phyloP scores from a whole-genome alignment of 768 basidiomycete genomes.

The Lentinula edodes region DNA sequence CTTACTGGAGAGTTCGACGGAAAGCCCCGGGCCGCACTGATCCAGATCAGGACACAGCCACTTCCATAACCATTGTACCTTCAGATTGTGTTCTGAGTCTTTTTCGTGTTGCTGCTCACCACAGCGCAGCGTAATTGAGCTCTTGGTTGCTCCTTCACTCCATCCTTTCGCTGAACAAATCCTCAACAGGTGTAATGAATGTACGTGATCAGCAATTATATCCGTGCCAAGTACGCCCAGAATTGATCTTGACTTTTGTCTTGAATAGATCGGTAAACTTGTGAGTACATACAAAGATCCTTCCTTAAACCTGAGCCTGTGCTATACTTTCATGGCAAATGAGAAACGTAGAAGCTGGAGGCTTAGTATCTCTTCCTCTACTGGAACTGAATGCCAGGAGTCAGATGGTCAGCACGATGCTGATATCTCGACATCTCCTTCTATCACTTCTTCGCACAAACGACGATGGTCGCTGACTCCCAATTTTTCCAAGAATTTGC shows the following conservation, averaged over 20 bases:
- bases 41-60: background rate
- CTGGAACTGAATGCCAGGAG: background rate
- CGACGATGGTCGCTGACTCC: conserved; percentile 3
- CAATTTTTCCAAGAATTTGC: background rate
- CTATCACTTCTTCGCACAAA: background rate
- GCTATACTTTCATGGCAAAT: background rate
- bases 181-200: background rate
- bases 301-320: background rate
- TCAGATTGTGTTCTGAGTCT: background rate
- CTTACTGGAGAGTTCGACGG: background rate
- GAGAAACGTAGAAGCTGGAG: conserved; percentile 3
- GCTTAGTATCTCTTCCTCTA: conserved; percentile 1
- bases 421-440: background rate
- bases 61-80: background rate
- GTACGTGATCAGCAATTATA: background rate
- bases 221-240: conserved; percentile 4
- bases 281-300: background rate
- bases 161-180: background rate
- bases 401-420: background rate
- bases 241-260: background rate
- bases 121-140: background rate
- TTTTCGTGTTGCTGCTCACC: background rate
- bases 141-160: background rate
- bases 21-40: background rate
- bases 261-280: conserved; percentile 1